Percentiles rank a stretch among this genome's conserved stretches.
Conservation (phyloP, 352 stramenopile species). For the Salisapilia sapeloensis region DNA sequence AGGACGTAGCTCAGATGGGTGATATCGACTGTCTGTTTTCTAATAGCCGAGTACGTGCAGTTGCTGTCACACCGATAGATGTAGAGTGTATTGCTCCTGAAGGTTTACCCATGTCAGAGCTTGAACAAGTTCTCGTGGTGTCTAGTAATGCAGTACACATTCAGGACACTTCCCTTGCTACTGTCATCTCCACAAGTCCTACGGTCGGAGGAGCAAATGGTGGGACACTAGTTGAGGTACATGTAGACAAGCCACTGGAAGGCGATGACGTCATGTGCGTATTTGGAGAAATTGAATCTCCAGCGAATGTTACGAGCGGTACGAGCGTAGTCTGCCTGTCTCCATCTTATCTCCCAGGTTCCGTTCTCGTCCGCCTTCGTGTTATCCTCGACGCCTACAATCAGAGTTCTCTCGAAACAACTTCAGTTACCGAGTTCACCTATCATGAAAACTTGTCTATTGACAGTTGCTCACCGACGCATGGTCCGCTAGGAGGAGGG, state of each 20-base stretch:
- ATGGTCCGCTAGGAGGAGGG: too few relatives aligned
- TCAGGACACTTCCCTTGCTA: conserved; percentile 7
- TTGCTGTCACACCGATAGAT: conserved; percentile 6
- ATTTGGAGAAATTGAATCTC: conserved; percentile 12
- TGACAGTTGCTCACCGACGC: too few relatives aligned
- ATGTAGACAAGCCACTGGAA: conserved; percentile 13
- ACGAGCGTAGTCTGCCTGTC: conserved; percentile 9
- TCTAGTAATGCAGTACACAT: too few relatives aligned
- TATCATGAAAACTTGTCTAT: too few relatives aligned
- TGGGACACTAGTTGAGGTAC: conserved; percentile 16
- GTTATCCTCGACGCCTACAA: conserved; percentile 17
- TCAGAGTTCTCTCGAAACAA: conserved; percentile 8
- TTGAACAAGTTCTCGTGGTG: too few relatives aligned
- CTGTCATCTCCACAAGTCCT: conserved; percentile 9
- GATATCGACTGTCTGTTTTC: conserved; percentile 17
- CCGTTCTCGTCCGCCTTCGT: conserved; percentile 10
- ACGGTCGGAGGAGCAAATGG: conserved; percentile 9
- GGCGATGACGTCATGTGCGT: conserved; percentile 15
- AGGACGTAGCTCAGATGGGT: conserved; percentile 6
- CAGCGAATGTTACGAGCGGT: conserved; percentile 11
- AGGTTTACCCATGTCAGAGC: too few relatives aligned
- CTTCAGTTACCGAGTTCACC: too few relatives aligned
- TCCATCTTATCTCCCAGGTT: conserved; percentile 7
- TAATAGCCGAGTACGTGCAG: conserved; percentile 6
- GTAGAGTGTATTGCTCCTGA: conserved; percentile 9